Base-by-base conservation (phyloP, 1,139 yeast species). In the Yamadazyma triangularis region DNA sequence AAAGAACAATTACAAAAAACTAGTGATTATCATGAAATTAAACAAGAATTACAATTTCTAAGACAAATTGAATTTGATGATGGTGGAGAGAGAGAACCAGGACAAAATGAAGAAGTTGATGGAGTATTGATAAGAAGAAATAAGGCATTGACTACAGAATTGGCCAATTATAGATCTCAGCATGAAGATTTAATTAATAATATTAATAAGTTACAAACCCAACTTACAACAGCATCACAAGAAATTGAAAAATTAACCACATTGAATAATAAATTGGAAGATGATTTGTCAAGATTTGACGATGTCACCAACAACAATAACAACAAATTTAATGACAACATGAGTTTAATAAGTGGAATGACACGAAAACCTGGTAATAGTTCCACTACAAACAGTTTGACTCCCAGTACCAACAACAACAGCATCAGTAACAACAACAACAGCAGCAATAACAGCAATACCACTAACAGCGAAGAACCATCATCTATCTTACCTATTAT, bases 401-500 rank as follows among this genome's bases (percentile, higher is more conserved):
- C n/a, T n/a, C n/a, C n/a, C n/a, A n/a, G n/a, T n/a, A n/a, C n/a
- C n/a, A n/a, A n/a, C n/a, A n/a, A n/a, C n/a, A n/a, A n/a, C n/a
- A n/a, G n/a, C n/a, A n/a, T n/a, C n/a, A n/a, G n/a, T n/a, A n/a
- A n/a, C n/a, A n/a, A n/a, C n/a, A n/a, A n/a, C n/a, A n/a, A n/a
- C n/a, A n/a, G n/a, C n/a, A n/a, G n/a, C n/a, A n/a, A n/a, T n/a
- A n/a, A n/a, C n/a, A n/a, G n/a, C n/a, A n/a, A n/a, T n/a, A n/a
- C n/a, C n/a, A n/a, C n/a, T n/a, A n/a, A n/a, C n/a, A n/a, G n/a
- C n/a, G 45, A 49, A 10, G 68, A 59, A 31, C 61, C 71, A 25
- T 51, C 64, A 5, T 72, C 87, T 0, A 80, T 91, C 25, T 60
- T 91, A 28, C 95, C 95, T 1, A 87, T 91, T 31, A 78, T 91